Conservation (phyloP, 2,329 filamentous ascomycete genomes). For the Fusarium sp. region DNA sequence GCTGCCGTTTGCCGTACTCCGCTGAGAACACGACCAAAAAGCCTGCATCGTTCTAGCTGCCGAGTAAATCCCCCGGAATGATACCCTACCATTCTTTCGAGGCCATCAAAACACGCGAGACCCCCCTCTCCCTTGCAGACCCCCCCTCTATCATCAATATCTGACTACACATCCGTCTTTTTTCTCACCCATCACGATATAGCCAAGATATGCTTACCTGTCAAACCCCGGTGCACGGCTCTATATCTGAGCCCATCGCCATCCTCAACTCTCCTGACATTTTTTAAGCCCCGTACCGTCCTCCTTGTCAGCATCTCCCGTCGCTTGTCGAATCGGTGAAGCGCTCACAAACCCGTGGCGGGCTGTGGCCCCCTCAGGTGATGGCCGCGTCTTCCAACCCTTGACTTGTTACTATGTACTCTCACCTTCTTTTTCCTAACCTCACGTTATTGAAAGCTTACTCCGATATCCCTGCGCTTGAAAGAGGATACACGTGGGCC, state of each 20-base stretch:
- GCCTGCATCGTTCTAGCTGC: constrained; percentile 15
- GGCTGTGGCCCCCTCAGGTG: constrained; percentile 20
- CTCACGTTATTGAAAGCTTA: not conserved
- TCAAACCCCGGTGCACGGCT: constrained; percentile 6
- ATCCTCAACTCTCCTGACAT: constrained; percentile 25
- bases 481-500: constrained; percentile 18
- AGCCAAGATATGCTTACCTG: constrained; percentile 6
- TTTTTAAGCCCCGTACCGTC: not conserved
- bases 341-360: constrained; percentile 20
- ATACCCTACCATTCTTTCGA: not conserved
- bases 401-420: not conserved
- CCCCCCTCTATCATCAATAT: constrained; percentile 2
- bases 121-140: not conserved
- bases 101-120: constrained; percentile 16
- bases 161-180: constrained; percentile 23
- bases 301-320: constrained; percentile 3
- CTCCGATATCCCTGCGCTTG: not conserved
- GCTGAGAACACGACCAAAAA: not conserved
- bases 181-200: constrained; percentile 21
- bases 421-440: constrained; percentile 5
- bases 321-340: constrained; percentile 33
- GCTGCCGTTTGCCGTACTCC: not conserved
- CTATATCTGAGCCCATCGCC: constrained; percentile 11
- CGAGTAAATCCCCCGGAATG: constrained; percentile 25
- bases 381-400: constrained; percentile 19